phyloP scores from a whole-genome alignment of 106 monocot species.

The Amphibolis antarctica region DNA sequence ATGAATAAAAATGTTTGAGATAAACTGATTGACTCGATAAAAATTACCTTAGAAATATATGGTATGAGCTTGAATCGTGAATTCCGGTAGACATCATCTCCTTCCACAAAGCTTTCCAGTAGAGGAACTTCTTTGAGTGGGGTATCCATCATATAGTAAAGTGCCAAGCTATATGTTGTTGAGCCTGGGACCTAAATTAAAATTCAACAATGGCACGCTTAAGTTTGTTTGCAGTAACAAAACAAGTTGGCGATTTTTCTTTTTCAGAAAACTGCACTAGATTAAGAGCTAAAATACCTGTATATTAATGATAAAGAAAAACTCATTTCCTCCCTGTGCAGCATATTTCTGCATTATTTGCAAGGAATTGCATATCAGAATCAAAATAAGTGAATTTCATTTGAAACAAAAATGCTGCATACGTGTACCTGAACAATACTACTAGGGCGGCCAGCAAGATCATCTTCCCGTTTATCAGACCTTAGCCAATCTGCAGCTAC shows the following conservation, averaged over 20 bases:
- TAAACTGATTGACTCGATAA: background rate
- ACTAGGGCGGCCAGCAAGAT: slow-evolving; percentile 66
- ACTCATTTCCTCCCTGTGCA: slow-evolving; percentile 57
- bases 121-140: slow-evolving; percentile 67
- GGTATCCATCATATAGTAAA: slow-evolving; percentile 81
- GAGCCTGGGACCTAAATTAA: slow-evolving; percentile 72
- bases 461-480: slow-evolving; percentile 95
- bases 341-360: slow-evolving; percentile 60
- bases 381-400: background rate
- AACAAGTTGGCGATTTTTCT: background rate
- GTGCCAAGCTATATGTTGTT: slow-evolving; percentile 61
- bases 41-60: slow-evolving; percentile 58
- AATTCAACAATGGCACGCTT: too few relatives aligned
- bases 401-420: background rate
- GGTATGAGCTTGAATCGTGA: slow-evolving; percentile 98
- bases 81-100: slow-evolving; percentile 84
- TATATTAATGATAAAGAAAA: slow-evolving; percentile 87
- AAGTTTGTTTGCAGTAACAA: too few relatives aligned
- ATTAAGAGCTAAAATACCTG: slow-evolving; percentile 38
- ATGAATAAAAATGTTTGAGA: background rate
- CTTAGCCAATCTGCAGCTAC: slow-evolving; percentile 91
- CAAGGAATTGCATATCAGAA: slow-evolving; percentile 3
- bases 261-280: slow-evolving; percentile 16
- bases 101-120: slow-evolving; percentile 65
- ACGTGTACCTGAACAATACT: slow-evolving; percentile 77